Conservation (phyloP, 345 rosid species). For the Hevea brasiliensis region DNA sequence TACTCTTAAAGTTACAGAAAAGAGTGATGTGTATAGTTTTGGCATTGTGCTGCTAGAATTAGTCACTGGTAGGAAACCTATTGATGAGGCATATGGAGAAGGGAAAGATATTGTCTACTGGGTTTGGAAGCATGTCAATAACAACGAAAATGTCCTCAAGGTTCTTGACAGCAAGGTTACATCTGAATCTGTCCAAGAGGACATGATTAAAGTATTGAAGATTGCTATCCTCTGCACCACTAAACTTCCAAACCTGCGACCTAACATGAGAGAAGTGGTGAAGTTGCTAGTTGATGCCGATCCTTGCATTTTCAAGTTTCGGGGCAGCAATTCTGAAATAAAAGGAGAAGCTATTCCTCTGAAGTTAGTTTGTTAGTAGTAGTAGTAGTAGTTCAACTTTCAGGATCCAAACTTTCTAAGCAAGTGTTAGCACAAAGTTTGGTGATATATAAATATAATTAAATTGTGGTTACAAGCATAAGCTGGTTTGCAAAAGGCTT, state of each 20-base stretch:
- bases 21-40: slow-evolving; percentile 82
- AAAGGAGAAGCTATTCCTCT: slow-evolving; percentile 19
- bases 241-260: slow-evolving; percentile 75
- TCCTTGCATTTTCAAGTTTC: slow-evolving; percentile 39
- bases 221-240: slow-evolving; percentile 70
- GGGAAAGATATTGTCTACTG: slow-evolving; percentile 76
- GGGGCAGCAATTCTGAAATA: slow-evolving; percentile 22
- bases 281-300: slow-evolving; percentile 75
- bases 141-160: slow-evolving; percentile 45
- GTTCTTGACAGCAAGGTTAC: slow-evolving; percentile 54
- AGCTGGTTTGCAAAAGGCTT: background rate
- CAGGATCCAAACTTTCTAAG: slow-evolving; percentile 7
- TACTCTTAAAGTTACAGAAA: slow-evolving; percentile 60
- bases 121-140: slow-evolving; percentile 58
- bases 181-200: slow-evolving; percentile 35
- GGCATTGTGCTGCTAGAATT: slow-evolving; percentile 86
- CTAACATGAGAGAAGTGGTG: slow-evolving; percentile 77
- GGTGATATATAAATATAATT: background rate
- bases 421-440: slow-evolving; percentile 3
- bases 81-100: slow-evolving; percentile 76
- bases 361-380: background rate
- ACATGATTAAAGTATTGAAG: slow-evolving; percentile 72
- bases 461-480: background rate
- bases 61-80: slow-evolving; percentile 49
- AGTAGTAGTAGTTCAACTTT: background rate